Evolutionary conservation across 225 moss, liverwort and hornwort species (phyloP), one percentile per base, ranked within the genome.

Genomic region (Lunularia cruciata): DNA sequence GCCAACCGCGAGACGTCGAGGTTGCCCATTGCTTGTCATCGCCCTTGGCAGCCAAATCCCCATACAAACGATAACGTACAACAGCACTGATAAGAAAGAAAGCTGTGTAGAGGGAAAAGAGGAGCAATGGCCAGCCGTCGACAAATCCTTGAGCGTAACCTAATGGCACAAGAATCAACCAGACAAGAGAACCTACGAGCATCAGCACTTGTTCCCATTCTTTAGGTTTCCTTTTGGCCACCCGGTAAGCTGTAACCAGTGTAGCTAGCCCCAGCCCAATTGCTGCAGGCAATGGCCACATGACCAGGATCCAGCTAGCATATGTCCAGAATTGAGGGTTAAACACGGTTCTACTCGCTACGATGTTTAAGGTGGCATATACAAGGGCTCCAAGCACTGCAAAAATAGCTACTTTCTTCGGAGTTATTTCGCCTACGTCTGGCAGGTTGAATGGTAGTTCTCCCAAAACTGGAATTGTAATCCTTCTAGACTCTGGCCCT

Each of bases 231-330:
- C 88, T 77, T 63, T 79, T 86, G 22, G 77, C 74, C 39, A 78
- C 77, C 55, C 80, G 80, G 53, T 63, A 72, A 40, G 83, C 92
- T 22, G 83, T 85, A 34, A 80, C 70, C 4, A 82, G 49, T 8
- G 90, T 84, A 65, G 83, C 86, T 63, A 86, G 49, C 30, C 86
- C 92, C 65, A 89, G 47, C 45, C 67, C 1, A 35, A 96, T 30
- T 8, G 90, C 87, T 63, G 90, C 82, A 26, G 89, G 92, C 84
- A 85, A 83, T 59, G 92, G 92, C 95, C 95, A 96, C 36, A 92
- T 43, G 37, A 89, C 92, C 49, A 92, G 70, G 65, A 88, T 75
- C 90, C 92, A 92, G 66, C 84, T 87, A 36, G 71, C 80, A 60
- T 92, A 92, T 78, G 84, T 82, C 87, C 83, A 87, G 54, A 96